A percentile compares a stretch with the other conserved stretches of the same genome.
Evolutionary conservation across 2,329 filamentous ascomycete species (phyloP).

Genomic region (Aspergillus aculeatinus): DNA sequence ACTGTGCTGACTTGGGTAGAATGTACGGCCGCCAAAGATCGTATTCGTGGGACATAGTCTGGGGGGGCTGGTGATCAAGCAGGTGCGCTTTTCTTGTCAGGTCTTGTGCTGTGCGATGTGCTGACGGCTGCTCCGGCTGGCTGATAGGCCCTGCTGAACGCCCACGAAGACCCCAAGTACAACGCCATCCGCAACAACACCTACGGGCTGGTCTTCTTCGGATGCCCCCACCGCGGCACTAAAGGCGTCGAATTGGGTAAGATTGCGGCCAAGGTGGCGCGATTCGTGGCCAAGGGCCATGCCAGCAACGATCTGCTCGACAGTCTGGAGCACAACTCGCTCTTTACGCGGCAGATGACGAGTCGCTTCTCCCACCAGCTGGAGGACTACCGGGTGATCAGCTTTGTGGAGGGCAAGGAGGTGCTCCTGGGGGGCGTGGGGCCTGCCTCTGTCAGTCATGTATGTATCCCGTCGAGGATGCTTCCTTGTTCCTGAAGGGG

Average conservation of each 20-base stretch:
- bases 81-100: conserved; percentile 17
- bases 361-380: conserved; percentile 35
- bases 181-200: conserved; percentile 33
- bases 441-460: conserved; percentile 33
- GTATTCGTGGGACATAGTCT: conserved; percentile 35
- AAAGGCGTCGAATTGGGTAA: conserved; percentile 35
- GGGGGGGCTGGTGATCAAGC: conserved; percentile 34
- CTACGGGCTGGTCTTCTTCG: conserved; percentile 36
- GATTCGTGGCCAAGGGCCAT: conserved; percentile 32
- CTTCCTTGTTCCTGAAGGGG: too few relatives aligned
- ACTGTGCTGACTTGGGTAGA: conserved; percentile 5
- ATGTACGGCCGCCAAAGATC: conserved; percentile 27
- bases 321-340: conserved; percentile 31
- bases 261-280: conserved; percentile 34
- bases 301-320: conserved; percentile 32
- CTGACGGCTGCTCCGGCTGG: background rate
- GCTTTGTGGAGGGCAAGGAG: conserved; percentile 36
- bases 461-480: conserved; percentile 14
- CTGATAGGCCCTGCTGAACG: conserved; percentile 33
- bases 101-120: background rate
- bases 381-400: conserved; percentile 35
- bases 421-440: conserved; percentile 29
- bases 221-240: conserved; percentile 35
- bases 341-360: conserved; percentile 34
- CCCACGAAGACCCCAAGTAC: conserved; percentile 37